phyloP scores from a whole-genome alignment of 2,329 filamentous ascomycete genomes.

The Neonectria magnoliae region DNA sequence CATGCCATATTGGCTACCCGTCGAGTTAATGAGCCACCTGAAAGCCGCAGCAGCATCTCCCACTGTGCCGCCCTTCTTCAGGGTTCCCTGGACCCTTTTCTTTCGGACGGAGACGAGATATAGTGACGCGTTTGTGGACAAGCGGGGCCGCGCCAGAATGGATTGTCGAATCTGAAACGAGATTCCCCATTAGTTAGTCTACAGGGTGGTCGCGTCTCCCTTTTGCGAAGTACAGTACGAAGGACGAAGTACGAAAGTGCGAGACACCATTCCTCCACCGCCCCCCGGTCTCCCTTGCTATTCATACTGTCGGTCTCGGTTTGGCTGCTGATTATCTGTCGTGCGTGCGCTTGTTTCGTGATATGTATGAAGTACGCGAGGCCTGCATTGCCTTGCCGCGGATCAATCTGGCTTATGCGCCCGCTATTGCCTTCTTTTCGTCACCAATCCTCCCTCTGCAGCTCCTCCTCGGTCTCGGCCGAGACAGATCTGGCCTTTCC shows the following conservation, averaged over 20 bases:
- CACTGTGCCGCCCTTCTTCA: constrained; percentile 16
- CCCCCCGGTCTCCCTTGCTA: constrained; percentile 18
- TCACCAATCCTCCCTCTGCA: not conserved
- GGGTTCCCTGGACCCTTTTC: constrained; percentile 16
- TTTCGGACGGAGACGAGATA: constrained; percentile 25
- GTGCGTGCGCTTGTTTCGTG: constrained; percentile 40
- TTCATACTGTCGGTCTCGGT: not conserved
- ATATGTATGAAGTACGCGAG: constrained; percentile 1
- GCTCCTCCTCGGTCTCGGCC: constrained; percentile 18
- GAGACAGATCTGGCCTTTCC: not conserved
- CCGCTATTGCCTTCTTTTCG: not conserved
- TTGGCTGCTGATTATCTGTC: not conserved
- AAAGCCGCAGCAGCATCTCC: constrained; percentile 30
- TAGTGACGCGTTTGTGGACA: constrained; percentile 28
- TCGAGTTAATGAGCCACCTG: constrained; percentile 37
- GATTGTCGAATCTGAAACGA: constrained; percentile 37
- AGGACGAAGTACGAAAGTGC: not conserved
- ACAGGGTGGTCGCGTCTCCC: constrained; percentile 28
- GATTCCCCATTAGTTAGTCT: constrained; percentile 24
- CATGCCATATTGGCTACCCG: constrained; percentile 23
- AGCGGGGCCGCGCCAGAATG: constrained; percentile 17
- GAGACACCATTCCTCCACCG: constrained; percentile 11
- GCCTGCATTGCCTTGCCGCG: constrained; percentile 20
- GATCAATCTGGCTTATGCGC: constrained; percentile 14
- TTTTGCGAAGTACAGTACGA: no score